Base-by-base conservation (phyloP, 192 early-diverging fungal species). In the Coemansia sp. region DNA sequence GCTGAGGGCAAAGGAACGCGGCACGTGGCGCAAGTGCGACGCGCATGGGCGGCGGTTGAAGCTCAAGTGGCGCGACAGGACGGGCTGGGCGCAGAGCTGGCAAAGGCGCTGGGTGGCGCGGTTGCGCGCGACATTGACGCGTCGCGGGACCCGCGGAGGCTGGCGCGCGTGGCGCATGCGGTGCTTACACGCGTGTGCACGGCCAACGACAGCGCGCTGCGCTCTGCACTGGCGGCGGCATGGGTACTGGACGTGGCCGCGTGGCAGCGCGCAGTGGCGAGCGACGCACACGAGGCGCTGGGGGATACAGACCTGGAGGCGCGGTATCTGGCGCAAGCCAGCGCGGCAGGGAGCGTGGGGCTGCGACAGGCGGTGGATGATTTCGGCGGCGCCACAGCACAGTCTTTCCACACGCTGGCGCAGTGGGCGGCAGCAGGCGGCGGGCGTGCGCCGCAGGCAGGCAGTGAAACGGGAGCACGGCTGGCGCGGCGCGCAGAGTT, bases 401-500 rank as follows among this genome's bases (percentile, higher is more conserved):
- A 40, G 39, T 56, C 68, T 8, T 68, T 64, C 57, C 61, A 68
- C 25, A 68, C 65, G 7, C 45, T 65, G 48, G 39, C 65, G 2
- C 72, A 65, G 26, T 75, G 72, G 72, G 40, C 63, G 15, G 51
- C 32, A 4, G 23, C 30, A 25, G 10, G 27, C 7, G 18, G 0
- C 30, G 29, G 3, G 51, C 11, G n/a, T 70, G 39, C 7, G 74
- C 66, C 35, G 34, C 34, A 19, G 55, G 37, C 40, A 68, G 68
- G 4, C 41, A 59, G 1, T 53, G n/a, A n/a, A n/a, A n/a, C n/a
- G n/a, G n/a, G n/a, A n/a, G n/a, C 75, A 14, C 64, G 53, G 19
- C 51, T 67, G 38, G 75, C 63, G 5, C 68, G 75, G 7, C 56
- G 59, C n/a, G 59, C 68, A 5, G 40, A 67, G 25, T 77, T 77